Evolutionary conservation across 176 grass and related monocot genomes (phyloP), one percentile per base, ranked within the genome.

Genomic region (Saccharum spontaneum): DNA sequence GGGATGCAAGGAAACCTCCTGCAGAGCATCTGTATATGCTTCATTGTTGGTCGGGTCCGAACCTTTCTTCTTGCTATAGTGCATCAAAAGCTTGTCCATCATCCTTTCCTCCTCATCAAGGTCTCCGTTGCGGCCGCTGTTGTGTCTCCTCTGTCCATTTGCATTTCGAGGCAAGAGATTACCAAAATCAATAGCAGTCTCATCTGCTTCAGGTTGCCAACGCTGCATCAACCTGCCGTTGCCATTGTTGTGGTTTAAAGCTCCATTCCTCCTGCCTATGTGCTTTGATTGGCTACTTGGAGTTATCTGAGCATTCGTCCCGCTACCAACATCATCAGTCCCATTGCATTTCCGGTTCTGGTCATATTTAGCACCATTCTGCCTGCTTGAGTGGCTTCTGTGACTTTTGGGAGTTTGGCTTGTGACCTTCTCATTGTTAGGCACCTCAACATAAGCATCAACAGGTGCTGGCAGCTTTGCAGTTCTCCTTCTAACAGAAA

Each of bases 11-110:
- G 75, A 68, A 69, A 54, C 12, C 17, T 67, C 54, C 74, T 86
- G 28, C 31, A 23, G 20, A 63, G n/a, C 52, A 48, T 64, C 48
- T 52, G 39, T n/a, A 74, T 61, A 48, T 16, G 39, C 31, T 15
- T 54, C 65, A 60, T 59, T 78, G 70, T 82, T 86, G 46, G 69
- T 81, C 44, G n/a, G 67, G 16, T 38, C 73, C 36, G 79, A 61
- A 83, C 91, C 78, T 85, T 99, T 99, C 86, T 83, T 90, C 86
- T 83, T 90, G 84, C 91, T 91, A 31, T 94, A 89, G 39, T 96
- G 81, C 67, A 84, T 81, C 67, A 96, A 55, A 73, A 96, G 86
- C 30, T 92, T 94, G 67, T 99, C 97, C 91, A 94, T 80, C 81
- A 91, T 89, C 69, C 39, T 95, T 83, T 99, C 97, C 65, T 96